Conservation (phyloP, 2,329 filamentous ascomycete genomes). For the Thielaviopsis euricoi region DNA sequence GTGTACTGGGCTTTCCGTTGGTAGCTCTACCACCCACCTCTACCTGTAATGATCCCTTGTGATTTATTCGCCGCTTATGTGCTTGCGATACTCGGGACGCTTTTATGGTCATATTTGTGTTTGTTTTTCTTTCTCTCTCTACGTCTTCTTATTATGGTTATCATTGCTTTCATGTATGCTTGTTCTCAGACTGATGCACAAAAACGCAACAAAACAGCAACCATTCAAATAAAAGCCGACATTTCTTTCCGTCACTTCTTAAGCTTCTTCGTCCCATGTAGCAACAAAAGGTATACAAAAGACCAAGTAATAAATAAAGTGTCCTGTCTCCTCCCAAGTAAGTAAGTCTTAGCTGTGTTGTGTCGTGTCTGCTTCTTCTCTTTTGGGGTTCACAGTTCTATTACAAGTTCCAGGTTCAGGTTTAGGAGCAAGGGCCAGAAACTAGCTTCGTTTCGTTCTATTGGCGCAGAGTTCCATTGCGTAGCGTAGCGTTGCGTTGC, state of each 20-base stretch:
- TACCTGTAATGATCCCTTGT: too few species aligned
- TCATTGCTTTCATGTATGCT: background rate
- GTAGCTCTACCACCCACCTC: too few species aligned
- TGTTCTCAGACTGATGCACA: too few species aligned
- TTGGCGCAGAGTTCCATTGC: conserved; percentile 4
- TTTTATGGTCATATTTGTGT: background rate
- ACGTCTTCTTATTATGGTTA: background rate
- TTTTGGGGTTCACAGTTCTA: conserved; percentile 2
- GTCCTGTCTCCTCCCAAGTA: too few species aligned
- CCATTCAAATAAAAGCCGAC: too few species aligned
- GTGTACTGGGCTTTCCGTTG: too few species aligned
- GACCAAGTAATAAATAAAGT: background rate
- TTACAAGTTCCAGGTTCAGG: conserved; percentile 12
- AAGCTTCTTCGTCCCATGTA: too few species aligned
- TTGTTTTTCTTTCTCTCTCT: background rate
- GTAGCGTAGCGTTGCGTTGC: too few species aligned
- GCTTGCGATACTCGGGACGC: background rate
- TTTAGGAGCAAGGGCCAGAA: conserved; percentile 11
- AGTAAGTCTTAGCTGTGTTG: too few species aligned
- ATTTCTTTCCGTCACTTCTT: too few species aligned
- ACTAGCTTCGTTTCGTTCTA: conserved; percentile 12
- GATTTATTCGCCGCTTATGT: background rate
- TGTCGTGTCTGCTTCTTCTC: background rate
- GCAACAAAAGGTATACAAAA: background rate
- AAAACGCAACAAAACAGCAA: background rate